Base-by-base conservation (phyloP, 2,329 filamentous ascomycete genomes). In the Lachnellula cervina region DNA sequence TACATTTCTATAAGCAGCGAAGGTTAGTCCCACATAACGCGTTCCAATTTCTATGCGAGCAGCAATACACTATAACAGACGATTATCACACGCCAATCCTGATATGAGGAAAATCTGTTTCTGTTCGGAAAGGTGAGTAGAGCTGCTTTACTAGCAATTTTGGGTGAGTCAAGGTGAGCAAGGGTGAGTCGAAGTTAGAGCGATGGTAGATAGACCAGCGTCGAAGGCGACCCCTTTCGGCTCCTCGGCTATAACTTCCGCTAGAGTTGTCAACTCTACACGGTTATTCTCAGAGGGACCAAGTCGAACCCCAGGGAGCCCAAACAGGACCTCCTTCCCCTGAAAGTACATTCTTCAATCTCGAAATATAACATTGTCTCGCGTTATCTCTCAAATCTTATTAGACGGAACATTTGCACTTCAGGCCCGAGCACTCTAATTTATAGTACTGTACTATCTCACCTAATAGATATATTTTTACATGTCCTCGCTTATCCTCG, bases 291-390 rank as follows among this genome's bases (percentile, higher is more conserved):
- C 9, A 32, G 19, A 40, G 50, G 38, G 21, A 35, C 17, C 38
- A 52, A 52, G 25, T 17, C 38, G 38, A n/a, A 7, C n/a, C 38
- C 38, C n/a, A 42, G 38, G 38, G 38, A 42, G 16, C 38, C 40
- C 38, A 45, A 52, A 52, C 38, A 35, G 23, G 38, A 52, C 19
- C 38, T 17, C 38, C 38, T 37, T 37, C 35, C 49, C 37, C 38
- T 19, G 21, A 52, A 52, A 52, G 37, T 52, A 52, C 23, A 52
- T 45, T 19, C 37, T 52, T 52, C 23, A 43, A 52, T 51, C 49
- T 51, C 49, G 25, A 40, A 51, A 51, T 19, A 42, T 42, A 42
- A 23, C n/a, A 40, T 51, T 23, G 32, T 25, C 49, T 49, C 25
- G 47, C 32, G 32, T 38, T 17, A 49, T 17, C 47, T 49, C 21